Conservation (phyloP, 129 eudicot species). For the Scalesia atractyloides region DNA sequence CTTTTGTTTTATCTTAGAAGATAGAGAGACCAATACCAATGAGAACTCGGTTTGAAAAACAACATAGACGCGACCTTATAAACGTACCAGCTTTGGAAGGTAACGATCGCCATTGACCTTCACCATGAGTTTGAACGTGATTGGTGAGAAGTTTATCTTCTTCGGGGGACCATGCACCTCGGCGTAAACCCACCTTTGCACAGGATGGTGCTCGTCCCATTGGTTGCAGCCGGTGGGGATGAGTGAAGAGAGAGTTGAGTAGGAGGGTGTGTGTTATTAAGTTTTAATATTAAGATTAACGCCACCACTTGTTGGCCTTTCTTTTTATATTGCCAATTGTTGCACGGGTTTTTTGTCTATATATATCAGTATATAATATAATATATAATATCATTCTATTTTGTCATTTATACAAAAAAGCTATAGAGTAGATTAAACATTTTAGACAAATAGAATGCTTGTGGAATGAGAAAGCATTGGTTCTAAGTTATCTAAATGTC, state of each 20-base stretch:
- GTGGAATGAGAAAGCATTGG: no score
- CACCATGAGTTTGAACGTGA: conserved; percentile 19
- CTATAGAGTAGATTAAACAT: no score
- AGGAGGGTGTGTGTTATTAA: background rate
- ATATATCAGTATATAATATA: background rate
- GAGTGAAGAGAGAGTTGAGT: background rate
- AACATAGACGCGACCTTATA: no score
- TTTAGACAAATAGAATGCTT: no score
- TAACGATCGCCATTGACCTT: conserved; percentile 32
- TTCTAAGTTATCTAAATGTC: no score
- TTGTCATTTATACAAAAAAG: background rate
- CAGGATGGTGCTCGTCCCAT: conserved; percentile 38
- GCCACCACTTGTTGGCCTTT: background rate
- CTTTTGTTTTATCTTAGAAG: no score
- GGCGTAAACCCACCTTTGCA: conserved; percentile 24
- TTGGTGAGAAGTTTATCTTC: conserved; percentile 27
- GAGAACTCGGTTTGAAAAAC: no score
- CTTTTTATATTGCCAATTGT: background rate
- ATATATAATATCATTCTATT: background rate
- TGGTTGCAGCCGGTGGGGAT: background rate
- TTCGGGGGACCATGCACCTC: conserved; percentile 30
- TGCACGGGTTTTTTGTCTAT: background rate
- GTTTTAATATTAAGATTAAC: no score
- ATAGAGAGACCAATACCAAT: no score
- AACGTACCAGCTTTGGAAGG: conserved; percentile 33